Conservation (phyloP, 306 rosid genomes). For the Fragaria nilgerrensis region DNA sequence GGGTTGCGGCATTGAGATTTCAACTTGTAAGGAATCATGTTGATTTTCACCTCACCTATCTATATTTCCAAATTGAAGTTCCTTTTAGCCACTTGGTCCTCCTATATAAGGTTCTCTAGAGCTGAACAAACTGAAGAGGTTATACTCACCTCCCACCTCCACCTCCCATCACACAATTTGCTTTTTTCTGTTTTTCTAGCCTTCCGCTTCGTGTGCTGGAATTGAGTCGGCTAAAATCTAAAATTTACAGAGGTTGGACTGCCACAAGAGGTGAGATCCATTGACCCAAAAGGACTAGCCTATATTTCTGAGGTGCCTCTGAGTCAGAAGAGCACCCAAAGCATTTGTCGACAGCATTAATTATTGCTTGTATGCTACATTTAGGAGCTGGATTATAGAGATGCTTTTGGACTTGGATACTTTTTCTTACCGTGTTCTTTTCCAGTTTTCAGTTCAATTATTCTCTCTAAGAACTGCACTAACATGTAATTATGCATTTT, state of each 20-base stretch:
- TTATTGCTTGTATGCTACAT: not conserved
- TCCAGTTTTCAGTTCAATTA: not conserved
- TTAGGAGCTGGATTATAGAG: not conserved
- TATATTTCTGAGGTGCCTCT: not conserved
- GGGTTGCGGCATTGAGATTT: not conserved
- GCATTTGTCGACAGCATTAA: not conserved
- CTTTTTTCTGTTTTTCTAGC: not conserved
- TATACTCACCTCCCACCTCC: not conserved
- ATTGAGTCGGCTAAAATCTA: not conserved
- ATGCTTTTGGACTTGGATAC: not conserved
- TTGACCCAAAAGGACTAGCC: not conserved
- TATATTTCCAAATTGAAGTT: not conserved
- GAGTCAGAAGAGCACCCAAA: not conserved
- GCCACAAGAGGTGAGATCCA: not conserved
- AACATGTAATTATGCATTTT: not conserved
- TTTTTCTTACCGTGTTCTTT: not conserved
- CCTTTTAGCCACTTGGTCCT: not conserved
- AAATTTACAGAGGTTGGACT: not conserved
- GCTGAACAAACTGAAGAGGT: not conserved
- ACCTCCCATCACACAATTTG: not conserved
- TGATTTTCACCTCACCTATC: not conserved
- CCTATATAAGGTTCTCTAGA: not conserved
- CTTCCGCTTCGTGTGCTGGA: not conserved
- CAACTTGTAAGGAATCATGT: too few species aligned
- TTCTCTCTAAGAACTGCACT: not conserved